Evolutionary conservation across 1,139 yeast genomes (phyloP).

Genomic region (Pichia sp.): DNA sequence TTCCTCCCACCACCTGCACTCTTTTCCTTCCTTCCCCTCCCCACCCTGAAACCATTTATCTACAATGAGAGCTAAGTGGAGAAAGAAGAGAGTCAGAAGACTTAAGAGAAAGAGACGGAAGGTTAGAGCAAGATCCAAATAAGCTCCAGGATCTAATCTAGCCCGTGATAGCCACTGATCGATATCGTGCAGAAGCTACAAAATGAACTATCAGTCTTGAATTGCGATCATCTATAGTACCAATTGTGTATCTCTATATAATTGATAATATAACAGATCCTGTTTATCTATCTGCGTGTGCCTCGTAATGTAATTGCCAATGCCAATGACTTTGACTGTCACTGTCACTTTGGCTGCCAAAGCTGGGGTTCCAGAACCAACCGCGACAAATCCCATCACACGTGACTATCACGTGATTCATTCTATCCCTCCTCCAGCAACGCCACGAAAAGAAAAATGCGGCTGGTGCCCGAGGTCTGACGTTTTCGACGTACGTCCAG

Average conservation of each 20-base stretch:
- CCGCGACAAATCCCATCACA: no score
- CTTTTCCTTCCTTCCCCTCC: slow-evolving; percentile 10
- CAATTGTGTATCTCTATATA: slow-evolving; percentile 1
- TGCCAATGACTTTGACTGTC: no score
- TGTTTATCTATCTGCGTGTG: no score
- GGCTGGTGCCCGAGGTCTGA: no score
- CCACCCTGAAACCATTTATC: slow-evolving; percentile 13
- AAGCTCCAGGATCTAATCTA: slow-evolving; percentile 44
- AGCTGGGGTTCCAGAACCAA: no score
- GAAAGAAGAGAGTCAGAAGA: slow-evolving; percentile 99
- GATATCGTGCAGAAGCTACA: no score
- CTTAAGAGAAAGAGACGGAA: slow-evolving; percentile 99
- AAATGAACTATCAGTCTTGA: no score
- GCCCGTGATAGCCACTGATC: no score
- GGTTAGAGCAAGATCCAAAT: slow-evolving; percentile 99
- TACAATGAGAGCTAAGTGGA: slow-evolving; percentile 89
- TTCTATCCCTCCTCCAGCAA: not conserved
- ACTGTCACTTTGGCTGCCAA: no score
- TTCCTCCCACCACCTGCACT: slow-evolving; percentile 1
- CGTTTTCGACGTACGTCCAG: no score
- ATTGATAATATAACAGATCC: slow-evolving; percentile 1
- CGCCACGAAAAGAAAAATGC: no score
- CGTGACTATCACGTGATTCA: not conserved
- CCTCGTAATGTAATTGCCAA: no score
- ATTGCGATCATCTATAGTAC: not conserved